Evolutionary conservation across 345 rosid genomes (phyloP).

Genomic region (Psidium guajava): DNA sequence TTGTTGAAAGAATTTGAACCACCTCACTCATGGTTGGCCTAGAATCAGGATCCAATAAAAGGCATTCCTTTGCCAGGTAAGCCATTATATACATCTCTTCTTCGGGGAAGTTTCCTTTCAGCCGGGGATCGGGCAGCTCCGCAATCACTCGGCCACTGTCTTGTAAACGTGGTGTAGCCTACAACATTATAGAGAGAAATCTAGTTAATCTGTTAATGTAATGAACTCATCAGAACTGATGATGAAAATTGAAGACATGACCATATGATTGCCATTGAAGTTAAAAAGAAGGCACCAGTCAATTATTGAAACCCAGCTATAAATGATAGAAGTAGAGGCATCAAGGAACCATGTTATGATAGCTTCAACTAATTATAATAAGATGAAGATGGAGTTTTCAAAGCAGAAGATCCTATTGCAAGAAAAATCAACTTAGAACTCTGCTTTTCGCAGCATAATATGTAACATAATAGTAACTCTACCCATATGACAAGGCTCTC

Average conservation of each 20-base stretch:
- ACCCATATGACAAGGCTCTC: slow-evolving; percentile 98
- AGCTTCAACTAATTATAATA: background rate
- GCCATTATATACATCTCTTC: slow-evolving; percentile 96
- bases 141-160: slow-evolving; percentile 49
- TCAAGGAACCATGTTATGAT: background rate
- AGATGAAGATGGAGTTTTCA: background rate
- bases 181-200: background rate
- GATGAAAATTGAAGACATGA: background rate
- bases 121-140: slow-evolving; percentile 78
- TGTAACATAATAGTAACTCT: background rate
- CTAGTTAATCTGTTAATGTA: background rate
- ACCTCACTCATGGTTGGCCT: slow-evolving; percentile 96
- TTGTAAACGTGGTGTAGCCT: slow-evolving; percentile 83
- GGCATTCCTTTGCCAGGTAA: slow-evolving; percentile 87
- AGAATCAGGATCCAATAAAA: slow-evolving; percentile 79
- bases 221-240: background rate
- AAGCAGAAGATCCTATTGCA: background rate
- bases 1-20: slow-evolving; percentile 90
- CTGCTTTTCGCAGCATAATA: background rate
- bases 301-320: background rate
- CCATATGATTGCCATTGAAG: background rate
- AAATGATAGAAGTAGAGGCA: background rate
- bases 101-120: slow-evolving; percentile 56
- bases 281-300: background rate
- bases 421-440: background rate